Percentiles rank a stretch among this genome's conserved stretches.
Conservation (phyloP, 805 yeast species). For the Ogataea pignaliae region DNA sequence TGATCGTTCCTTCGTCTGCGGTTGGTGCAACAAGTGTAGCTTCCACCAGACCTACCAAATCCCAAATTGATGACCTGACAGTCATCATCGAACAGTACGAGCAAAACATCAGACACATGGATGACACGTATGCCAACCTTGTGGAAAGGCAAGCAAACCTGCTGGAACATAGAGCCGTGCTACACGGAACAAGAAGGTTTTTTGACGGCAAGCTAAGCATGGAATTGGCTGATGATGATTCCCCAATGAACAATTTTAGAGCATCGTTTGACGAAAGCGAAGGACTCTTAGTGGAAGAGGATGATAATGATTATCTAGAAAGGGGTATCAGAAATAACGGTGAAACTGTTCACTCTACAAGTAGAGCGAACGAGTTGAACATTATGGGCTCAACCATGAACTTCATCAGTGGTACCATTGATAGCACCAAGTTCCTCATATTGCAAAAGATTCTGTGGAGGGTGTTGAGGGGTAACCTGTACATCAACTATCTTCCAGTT, state of each 20-base stretch:
- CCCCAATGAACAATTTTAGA: slow-evolving; percentile 23
- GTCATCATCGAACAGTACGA: slow-evolving; percentile 61
- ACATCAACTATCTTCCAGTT: slow-evolving; percentile 71
- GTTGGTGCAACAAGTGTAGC: slow-evolving; percentile 2
- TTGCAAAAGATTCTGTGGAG: slow-evolving; percentile 89
- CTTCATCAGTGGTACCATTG: slow-evolving; percentile 77
- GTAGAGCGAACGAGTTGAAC: slow-evolving; percentile 30
- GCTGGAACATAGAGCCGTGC: slow-evolving; percentile 64
- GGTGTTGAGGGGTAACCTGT: slow-evolving; percentile 86
- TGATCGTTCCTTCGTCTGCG: slow-evolving; percentile 16
- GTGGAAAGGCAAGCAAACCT: slow-evolving; percentile 52
- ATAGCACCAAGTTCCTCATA: slow-evolving; percentile 60
- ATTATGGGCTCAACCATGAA: slow-evolving; percentile 34
- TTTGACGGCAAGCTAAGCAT: slow-evolving; percentile 30
- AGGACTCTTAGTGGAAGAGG: slow-evolving; percentile 21
- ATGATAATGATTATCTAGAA: slow-evolving; percentile 14
- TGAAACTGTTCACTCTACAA: slow-evolving; percentile 12
- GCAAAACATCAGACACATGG: slow-evolving; percentile 63
- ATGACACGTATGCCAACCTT: slow-evolving; percentile 61
- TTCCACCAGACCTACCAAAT: slow-evolving; percentile 31
- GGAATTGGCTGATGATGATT: slow-evolving; percentile 26
- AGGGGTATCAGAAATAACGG: slow-evolving; percentile 13
- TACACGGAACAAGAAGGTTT: slow-evolving; percentile 32
- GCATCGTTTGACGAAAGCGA: slow-evolving; percentile 24
- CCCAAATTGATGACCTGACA: slow-evolving; percentile 69